A percentile compares a stretch with the other conserved stretches of the same genome.
These are phyloP conservation scores for Venturiaceae sp. DNA, from an alignment of 2,329 filamentous ascomycete species.

Conservation along the genomic window DNA sequence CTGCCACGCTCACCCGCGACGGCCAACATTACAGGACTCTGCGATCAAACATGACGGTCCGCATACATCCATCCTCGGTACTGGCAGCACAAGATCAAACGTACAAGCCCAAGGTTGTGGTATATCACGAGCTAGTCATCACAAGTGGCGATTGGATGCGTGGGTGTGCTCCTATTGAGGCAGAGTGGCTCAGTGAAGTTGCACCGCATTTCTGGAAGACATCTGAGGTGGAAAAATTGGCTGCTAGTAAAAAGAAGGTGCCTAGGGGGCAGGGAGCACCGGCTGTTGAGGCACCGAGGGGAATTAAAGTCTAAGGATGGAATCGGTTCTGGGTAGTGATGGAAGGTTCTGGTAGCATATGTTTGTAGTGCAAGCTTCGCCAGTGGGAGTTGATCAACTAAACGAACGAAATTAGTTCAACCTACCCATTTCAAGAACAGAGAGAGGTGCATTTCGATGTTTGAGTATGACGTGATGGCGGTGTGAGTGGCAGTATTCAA, in stretches of 20 bases:
- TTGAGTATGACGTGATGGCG: too few species aligned
- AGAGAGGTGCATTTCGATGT: too few species aligned
- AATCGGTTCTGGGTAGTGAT: too few species aligned
- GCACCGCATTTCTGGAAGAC: slow-evolving; percentile 94
- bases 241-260: slow-evolving; percentile 59
- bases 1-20: slow-evolving; percentile 69
- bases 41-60: slow-evolving; percentile 81
- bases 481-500: too few species aligned
- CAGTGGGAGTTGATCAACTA: too few species aligned
- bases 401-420: too few species aligned
- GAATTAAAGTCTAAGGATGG: background rate
- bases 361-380: too few species aligned
- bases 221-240: slow-evolving; percentile 75
- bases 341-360: too few species aligned
- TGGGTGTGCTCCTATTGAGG: slow-evolving; percentile 73
- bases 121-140: slow-evolving; percentile 76
- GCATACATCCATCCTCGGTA: slow-evolving; percentile 82
- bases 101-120: slow-evolving; percentile 74
- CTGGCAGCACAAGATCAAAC: slow-evolving; percentile 63
- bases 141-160: slow-evolving; percentile 91
- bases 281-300: background rate
- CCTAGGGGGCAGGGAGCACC: slow-evolving; percentile 44
- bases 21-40: slow-evolving; percentile 87
- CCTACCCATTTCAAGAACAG: too few species aligned
- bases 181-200: slow-evolving; percentile 77